A percentile compares a stretch with the other conserved stretches of the same genome.
Evolutionary conservation across 306 rosid genomes (phyloP).

Genomic region (Bauhinia variegata): DNA sequence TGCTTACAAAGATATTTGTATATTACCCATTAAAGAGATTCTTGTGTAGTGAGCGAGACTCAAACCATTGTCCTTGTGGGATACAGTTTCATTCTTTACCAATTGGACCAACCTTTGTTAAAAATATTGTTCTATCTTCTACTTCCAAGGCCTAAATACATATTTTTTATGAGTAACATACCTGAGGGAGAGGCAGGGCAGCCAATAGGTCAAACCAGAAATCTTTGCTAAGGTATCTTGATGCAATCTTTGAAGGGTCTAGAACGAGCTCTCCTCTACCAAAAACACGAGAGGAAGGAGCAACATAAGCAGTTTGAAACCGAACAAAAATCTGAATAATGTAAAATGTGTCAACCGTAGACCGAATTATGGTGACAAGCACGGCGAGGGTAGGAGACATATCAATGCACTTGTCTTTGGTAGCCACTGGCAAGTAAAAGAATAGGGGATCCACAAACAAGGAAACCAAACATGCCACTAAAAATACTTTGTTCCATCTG

Average conservation of each 20-base stretch:
- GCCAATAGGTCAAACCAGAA: constrained; percentile 65
- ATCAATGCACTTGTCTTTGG: constrained; percentile 53
- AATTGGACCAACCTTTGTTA: too few species aligned
- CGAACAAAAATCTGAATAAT: constrained; percentile 55
- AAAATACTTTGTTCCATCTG: constrained; percentile 59
- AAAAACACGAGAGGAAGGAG: constrained; percentile 66
- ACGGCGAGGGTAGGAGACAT: constrained; percentile 43
- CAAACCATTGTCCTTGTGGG: too few species aligned
- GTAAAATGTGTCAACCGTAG: constrained; percentile 59
- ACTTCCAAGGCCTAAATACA: too few species aligned
- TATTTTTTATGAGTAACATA: constrained; percentile 13
- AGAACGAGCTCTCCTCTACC: constrained; percentile 70
- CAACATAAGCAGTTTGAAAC: constrained; percentile 62
- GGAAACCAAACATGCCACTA: constrained; percentile 63
- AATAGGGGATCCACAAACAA: constrained; percentile 61
- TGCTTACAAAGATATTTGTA: too few species aligned
- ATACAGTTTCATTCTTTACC: too few species aligned
- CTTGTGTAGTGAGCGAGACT: too few species aligned
- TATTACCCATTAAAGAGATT: too few species aligned
- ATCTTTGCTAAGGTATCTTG: constrained; percentile 50
- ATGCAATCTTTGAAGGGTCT: constrained; percentile 60
- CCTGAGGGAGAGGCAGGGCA: constrained; percentile 72
- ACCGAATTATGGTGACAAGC: constrained; percentile 50
- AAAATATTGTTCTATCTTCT: too few species aligned
- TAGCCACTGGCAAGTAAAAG: constrained; percentile 59